Evolutionary conservation across 2,329 filamentous ascomycete species (phyloP).

Genomic region (Beauveria pseudobassiana): DNA sequence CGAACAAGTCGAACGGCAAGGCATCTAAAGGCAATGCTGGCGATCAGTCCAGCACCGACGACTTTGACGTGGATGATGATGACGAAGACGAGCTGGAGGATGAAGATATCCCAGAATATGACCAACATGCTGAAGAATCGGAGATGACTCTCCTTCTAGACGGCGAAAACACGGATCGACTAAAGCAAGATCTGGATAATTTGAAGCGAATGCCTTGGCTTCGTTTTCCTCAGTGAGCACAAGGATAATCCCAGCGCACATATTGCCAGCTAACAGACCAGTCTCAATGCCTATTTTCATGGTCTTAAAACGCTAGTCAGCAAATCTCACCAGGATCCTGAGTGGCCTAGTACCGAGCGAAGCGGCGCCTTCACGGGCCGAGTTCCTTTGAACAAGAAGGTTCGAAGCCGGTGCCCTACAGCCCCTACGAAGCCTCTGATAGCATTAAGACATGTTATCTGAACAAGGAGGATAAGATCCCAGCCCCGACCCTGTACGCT

Average conservation of each 20-base stretch:
- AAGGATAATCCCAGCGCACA: not conserved
- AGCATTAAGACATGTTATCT: conserved; percentile 56
- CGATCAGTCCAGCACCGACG: not conserved
- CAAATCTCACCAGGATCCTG: conserved; percentile 56
- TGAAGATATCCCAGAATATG: conserved; percentile 13
- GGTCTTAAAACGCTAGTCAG: conserved; percentile 66
- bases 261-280: conserved; percentile 25
- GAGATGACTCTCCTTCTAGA: conserved; percentile 12
- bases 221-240: conserved; percentile 30
- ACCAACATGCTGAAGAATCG: conserved; percentile 7
- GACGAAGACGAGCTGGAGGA: conserved; percentile 9
- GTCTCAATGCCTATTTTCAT: conserved; percentile 73
- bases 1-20: not conserved
- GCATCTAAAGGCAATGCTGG: not conserved
- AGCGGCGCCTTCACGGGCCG: not conserved
- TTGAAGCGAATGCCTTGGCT: conserved; percentile 32
- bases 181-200: conserved; percentile 23
- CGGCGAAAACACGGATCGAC: conserved; percentile 22
- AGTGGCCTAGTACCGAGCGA: conserved; percentile 53
- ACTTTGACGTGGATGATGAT: not conserved
- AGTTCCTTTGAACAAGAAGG: conserved; percentile 11
- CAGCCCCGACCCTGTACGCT: conserved; percentile 55
- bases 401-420: conserved; percentile 46
- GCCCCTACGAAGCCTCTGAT: conserved; percentile 58
- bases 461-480: conserved; percentile 50